A percentile compares a stretch with the other conserved stretches of the same genome.
Conservation (phyloP, 2,329 filamentous ascomycete genomes). For the Thermothelomyces thermophilus region DNA sequence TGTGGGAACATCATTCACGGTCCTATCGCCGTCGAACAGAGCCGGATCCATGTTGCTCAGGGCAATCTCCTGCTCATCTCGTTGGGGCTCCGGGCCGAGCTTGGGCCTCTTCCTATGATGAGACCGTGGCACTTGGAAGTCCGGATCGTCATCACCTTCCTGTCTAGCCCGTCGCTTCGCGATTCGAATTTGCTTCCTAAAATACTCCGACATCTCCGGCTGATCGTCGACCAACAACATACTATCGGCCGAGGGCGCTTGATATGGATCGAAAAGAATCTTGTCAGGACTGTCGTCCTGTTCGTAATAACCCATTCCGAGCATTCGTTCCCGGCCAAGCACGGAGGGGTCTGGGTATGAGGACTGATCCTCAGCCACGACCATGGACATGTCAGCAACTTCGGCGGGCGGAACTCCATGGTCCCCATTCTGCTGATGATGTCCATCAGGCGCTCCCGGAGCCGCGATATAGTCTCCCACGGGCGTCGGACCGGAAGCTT, state of each 20-base stretch:
- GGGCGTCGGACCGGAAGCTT: slow-evolving; percentile 12
- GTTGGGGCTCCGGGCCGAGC: slow-evolving; percentile 31
- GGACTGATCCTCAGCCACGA: slow-evolving; percentile 27
- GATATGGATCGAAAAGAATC: slow-evolving; percentile 55
- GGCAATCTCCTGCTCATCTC: slow-evolving; percentile 30
- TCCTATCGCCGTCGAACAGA: slow-evolving; percentile 30
- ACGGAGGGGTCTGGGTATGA: slow-evolving; percentile 46
- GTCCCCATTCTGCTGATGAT: slow-evolving; percentile 17
- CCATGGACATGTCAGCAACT: slow-evolving; percentile 31
- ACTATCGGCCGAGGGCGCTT: slow-evolving; percentile 42
- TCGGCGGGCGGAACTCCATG: slow-evolving; percentile 24
- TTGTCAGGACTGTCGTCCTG: slow-evolving; percentile 51
- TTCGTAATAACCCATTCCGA: slow-evolving; percentile 56
- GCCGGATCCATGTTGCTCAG: slow-evolving; percentile 48
- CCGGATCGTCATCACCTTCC: slow-evolving; percentile 49
- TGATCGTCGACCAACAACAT: slow-evolving; percentile 33
- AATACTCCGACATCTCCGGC: slow-evolving; percentile 45
- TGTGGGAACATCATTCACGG: slow-evolving; percentile 19
- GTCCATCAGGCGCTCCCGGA: slow-evolving; percentile 16
- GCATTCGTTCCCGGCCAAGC: slow-evolving; percentile 41
- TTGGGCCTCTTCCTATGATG: slow-evolving; percentile 39
- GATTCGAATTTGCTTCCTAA: slow-evolving; percentile 48
- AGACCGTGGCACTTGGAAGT: slow-evolving; percentile 41
- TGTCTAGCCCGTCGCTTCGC: slow-evolving; percentile 47
- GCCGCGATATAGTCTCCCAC: slow-evolving; percentile 14